Base-by-base conservation (phyloP, 768 basidiomycete species). In the Auriscalpium orientale region DNA sequence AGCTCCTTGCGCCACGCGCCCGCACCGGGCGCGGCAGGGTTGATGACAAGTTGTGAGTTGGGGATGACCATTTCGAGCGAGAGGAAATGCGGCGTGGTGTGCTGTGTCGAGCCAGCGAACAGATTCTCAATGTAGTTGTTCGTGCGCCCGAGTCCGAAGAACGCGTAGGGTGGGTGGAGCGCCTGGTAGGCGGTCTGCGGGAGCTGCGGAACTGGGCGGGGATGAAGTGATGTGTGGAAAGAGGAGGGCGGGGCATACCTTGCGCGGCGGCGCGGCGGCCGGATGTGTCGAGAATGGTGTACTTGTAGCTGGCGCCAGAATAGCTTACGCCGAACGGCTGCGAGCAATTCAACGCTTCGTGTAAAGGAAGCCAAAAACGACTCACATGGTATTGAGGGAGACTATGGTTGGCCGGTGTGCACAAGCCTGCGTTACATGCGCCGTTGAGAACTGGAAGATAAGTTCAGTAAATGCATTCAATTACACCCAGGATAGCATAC, bases 91-190 rank as follows among this genome's bases (percentile, higher is more conserved):
- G 84, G 67, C 37, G 75, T 67, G 0, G 76, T 68, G 57, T 91
- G 85, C 34, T 89, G 78, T 7, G 94, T 95, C 4, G 92, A 87
- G 15, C 97, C 97, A 18, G 98, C 90, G 67, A 97, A 97, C 2
- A 99, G 79, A 69, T 98, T 98, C 77, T 99, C 97, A 65, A 99
- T 94, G 72, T 99, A 99, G 69, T 99, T 99, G 71, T 99, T 99
- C 15, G 95, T 98, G 44, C 97, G 84, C 0, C 95, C 97, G 8
- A 99, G 83, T 1, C 97, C 95, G 66, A 98, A 91, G 79, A 94
- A 97, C 1, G 93, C 83, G 66, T 98, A 98, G 1, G 97, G 97
- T 1, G 91, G 86, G 54, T 87, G 82, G 10, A 98, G 79, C 13
- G 95, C 78, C 53, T 95, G 89, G 70, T 98, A 98, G 0, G 90